Evolutionary conservation across 225 moss, liverwort and hornwort species (phyloP).

Genomic region (Antitrichia curtipendula): DNA sequence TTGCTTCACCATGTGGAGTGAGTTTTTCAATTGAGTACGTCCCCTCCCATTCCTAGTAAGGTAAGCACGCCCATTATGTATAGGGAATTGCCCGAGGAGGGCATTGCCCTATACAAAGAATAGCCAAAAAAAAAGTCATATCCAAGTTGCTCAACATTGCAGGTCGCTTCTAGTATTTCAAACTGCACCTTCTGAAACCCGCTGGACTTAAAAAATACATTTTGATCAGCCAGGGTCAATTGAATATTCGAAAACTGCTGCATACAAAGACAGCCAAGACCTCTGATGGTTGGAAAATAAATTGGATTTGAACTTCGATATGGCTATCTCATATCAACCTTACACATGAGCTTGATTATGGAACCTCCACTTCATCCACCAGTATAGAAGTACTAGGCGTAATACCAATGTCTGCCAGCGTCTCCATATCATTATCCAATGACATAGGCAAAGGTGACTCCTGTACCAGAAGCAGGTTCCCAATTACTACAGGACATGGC

Average conservation of each 20-base stretch:
- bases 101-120: not conserved
- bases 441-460: slow-evolving; percentile 38
- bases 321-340: not conserved
- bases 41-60: not conserved
- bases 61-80: not conserved
- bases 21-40: not conserved
- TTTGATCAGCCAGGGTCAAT: too few species aligned
- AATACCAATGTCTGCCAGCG: slow-evolving; percentile 41
- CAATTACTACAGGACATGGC: not conserved
- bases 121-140: not conserved
- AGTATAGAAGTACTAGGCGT: slow-evolving; percentile 23
- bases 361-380: slow-evolving; percentile 35
- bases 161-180: not conserved
- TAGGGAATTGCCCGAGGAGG: too few species aligned
- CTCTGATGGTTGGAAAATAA: not conserved
- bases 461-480: slow-evolving; percentile 8
- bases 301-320: not conserved
- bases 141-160: not conserved
- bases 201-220: not conserved
- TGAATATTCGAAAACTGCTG: not conserved
- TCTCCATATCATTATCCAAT: slow-evolving; percentile 54
- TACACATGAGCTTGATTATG: not conserved
- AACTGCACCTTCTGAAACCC: not conserved
- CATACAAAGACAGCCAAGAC: not conserved
- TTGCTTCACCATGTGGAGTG: not conserved